Base-by-base conservation (phyloP, 225 moss, liverwort and hornwort genomes). In the Climacium dendroides region DNA sequence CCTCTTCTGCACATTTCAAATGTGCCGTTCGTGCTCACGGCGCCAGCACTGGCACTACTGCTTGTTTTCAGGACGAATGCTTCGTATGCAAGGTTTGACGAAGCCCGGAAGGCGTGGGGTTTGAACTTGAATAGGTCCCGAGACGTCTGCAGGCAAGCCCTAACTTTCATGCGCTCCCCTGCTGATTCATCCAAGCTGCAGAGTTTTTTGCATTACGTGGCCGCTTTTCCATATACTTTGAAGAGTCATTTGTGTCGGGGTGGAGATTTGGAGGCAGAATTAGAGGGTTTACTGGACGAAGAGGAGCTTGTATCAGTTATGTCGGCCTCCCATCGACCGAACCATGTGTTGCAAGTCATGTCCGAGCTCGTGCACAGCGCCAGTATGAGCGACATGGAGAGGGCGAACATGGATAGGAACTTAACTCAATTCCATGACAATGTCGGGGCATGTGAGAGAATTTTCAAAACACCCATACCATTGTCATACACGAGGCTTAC, bases 71-170 rank as follows among this genome's bases (percentile, higher is more conserved):
- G 97, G 63, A 97, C 96, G 30, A 94, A 96, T 74, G 92, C 96
- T 41, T 98, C 98, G 10, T 98, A 96, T 80, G 89, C 91, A 12
- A 89, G 98, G 81, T 96, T 92, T 63, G 96, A 98, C 81, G 96
- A 96, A 90, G 96, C 91, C 8, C 93, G 96, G 74, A 96, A 96
- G 85, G 91, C 95, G 37, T 98, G 98, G 98, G 94, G 90, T n/a
- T 85, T 88, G 83, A 94, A 90, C 43, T 84, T 94, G 75, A 95
- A 91, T 70, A 89, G 94, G 58, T 90, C 91, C 37, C 90, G 92
- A 79, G 96, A 96, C 76, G 77, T 96, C 43, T 91, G 94, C 37
- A 91, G 98, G 81, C 98, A 98, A 89, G 92, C 95, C 37, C 85
- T 93, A 41, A 90, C 93, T 24, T 96, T 93, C 90, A 92, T 94